phyloP scores from a whole-genome alignment of 495 filamentous ascomycete species.

The Talaromyces proteolyticus region DNA sequence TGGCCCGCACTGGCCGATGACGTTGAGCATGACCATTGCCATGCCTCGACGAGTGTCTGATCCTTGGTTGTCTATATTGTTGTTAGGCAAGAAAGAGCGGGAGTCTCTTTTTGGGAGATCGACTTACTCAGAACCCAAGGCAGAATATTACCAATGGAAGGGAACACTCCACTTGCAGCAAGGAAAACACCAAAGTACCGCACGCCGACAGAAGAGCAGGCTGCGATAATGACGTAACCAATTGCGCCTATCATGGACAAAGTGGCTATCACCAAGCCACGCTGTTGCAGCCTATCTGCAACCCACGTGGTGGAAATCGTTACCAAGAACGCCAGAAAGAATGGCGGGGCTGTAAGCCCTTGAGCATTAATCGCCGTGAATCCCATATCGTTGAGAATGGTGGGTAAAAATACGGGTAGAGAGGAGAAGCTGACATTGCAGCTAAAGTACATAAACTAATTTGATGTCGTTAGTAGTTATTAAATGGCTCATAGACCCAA shows the following conservation, averaged over 20 bases:
- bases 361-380: constrained; percentile 68
- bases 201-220: constrained; percentile 46
- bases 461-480: constrained; percentile 3
- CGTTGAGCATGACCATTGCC: constrained; percentile 64
- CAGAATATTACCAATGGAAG: constrained; percentile 63
- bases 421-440: constrained; percentile 72
- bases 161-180: constrained; percentile 64
- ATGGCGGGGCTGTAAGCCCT: constrained; percentile 76
- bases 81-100: neutral
- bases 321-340: constrained; percentile 68
- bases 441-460: constrained; percentile 52
- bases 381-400: constrained; percentile 74
- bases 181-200: constrained; percentile 68
- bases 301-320: constrained; percentile 63
- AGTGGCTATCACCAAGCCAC: constrained; percentile 58
- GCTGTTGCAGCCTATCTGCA: constrained; percentile 67
- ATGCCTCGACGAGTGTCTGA: constrained; percentile 64
- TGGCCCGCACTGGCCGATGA: constrained; percentile 64
- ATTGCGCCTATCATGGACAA: constrained; percentile 58
- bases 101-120: no score
- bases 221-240: constrained; percentile 71
- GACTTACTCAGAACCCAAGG: constrained; percentile 63
- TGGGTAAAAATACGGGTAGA: constrained; percentile 78
- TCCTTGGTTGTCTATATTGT: constrained; percentile 57
- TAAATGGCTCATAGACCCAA: neutral